Base-by-base conservation (phyloP, 2,329 filamentous ascomycete genomes). In the Venturia carpophila region DNA sequence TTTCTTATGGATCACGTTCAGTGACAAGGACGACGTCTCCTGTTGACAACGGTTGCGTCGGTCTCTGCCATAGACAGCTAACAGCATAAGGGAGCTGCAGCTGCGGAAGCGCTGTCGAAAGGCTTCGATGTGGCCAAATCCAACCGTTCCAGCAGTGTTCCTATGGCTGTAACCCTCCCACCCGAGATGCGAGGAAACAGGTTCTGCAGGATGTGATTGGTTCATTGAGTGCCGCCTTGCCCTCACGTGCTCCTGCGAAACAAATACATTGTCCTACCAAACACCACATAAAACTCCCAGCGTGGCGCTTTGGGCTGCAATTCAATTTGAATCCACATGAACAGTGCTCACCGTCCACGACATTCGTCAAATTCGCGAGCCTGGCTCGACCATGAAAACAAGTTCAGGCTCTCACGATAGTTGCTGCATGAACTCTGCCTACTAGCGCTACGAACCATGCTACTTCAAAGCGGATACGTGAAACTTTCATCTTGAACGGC, bases 241-340 rank as follows among this genome's bases (percentile, higher is more conserved):
- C 30, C 9, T 58, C 52, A 58, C 52, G 52, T 58, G 52, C 15
- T n/a, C 21, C 21, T 15, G 37, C 10, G 27, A 55, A 55, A 55
- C 49, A 55, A 55, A 55, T 34, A 34, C 49, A 55, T 55, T 55
- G 52, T 58, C 52, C 52, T 37, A 58, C 52, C 52, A 58, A 21
- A 34, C 52, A 58, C 52, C 30, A 58, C 52, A 58, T 58, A 37
- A 30, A 55, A 17, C 24, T 55, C 24, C 49, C 49, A 55, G 52
- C 52, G 2, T 58, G 27, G 52, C 52, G 52, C 30, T 37, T n/a
- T 15, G 19, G 27, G 37, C n/a, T 37, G 10, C 17, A 58, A 5
- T 58, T 21, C 27, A 55, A n/a, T 37, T 37, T 37, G 19, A 10
- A 52, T 27, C 47, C 47, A 52, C 24, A 52, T 27, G 3, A 27